Conservation (phyloP, 495 filamentous ascomycete species). For the Penicillium longicatenatum region DNA sequence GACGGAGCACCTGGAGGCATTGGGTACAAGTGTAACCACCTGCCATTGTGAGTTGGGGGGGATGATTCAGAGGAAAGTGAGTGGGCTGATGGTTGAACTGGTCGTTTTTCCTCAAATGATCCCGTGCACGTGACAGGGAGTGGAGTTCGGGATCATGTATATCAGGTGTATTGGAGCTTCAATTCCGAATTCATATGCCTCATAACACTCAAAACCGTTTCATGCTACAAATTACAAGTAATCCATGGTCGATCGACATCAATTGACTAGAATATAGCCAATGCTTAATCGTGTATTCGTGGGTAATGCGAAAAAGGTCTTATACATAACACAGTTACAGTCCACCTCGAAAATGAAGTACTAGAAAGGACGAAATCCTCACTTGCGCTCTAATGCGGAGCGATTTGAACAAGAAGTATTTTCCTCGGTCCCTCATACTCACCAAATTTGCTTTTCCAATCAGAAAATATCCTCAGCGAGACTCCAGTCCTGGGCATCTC, state of each 20-base stretch:
- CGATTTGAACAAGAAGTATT: not conserved
- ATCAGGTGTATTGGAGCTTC: not conserved
- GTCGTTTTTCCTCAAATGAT: conserved; percentile 17
- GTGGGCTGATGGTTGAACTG: conserved; percentile 14
- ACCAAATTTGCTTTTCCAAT: not conserved
- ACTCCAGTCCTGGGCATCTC: conserved; percentile 54
- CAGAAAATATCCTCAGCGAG: conserved; percentile 66
- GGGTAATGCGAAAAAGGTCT: conserved; percentile 15
- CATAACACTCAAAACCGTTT: too few relatives aligned
- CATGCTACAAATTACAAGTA: not conserved
- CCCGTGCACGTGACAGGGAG: conserved; percentile 17
- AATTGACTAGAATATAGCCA: conserved; percentile 11
- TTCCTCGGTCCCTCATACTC: not conserved
- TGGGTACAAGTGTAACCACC: conserved; percentile 46
- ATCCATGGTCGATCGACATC: not conserved
- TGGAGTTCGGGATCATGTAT: conserved; percentile 5
- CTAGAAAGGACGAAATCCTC: not conserved
- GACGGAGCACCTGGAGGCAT: conserved; percentile 42
- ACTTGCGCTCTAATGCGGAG: not conserved
- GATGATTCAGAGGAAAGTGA: conserved; percentile 6
- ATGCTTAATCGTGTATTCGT: conserved; percentile 21
- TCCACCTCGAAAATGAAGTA: conserved; percentile 4
- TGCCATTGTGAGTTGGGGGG: conserved; percentile 36
- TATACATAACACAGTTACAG: conserved; percentile 20
- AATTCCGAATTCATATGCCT: not conserved